phyloP scores from a whole-genome alignment of 345 rosid species.

The Alliaria petiolata region DNA sequence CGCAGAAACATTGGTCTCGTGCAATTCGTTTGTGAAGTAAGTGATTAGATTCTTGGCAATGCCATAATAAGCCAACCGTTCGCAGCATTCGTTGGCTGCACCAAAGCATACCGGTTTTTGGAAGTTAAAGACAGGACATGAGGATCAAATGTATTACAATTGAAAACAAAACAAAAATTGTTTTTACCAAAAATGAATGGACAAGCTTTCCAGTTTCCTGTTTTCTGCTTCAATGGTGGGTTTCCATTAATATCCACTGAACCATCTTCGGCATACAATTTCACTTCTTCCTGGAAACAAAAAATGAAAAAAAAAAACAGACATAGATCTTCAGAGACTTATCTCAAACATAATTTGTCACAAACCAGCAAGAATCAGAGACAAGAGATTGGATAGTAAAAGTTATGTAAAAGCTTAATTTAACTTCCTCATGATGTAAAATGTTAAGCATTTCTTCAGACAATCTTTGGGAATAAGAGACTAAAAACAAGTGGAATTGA shows the following conservation, averaged over 20 bases:
- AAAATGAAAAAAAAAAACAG: conserved; percentile 16
- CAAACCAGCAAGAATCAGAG: not conserved
- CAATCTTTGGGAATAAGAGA: not conserved
- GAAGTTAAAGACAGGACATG: not conserved
- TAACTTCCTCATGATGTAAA: no score
- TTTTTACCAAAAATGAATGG: conserved; percentile 66
- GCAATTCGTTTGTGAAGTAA: conserved; percentile 21
- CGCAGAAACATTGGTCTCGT: conserved; percentile 27
- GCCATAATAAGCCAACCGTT: conserved; percentile 56
- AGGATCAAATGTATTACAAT: not conserved
- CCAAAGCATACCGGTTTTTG: not conserved
- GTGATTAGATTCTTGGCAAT: conserved; percentile 28
- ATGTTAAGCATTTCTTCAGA: no score
- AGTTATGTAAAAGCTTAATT: not conserved
- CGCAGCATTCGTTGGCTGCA: conserved; percentile 33
- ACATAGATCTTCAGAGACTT: not conserved
- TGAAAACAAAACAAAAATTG: no score
- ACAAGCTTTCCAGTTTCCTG: conserved; percentile 87
- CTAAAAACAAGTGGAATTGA: not conserved
- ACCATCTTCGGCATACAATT: conserved; percentile 76
- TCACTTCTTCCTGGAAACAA: conserved; percentile 33
- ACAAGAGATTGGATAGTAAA: not conserved
- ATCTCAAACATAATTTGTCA: not conserved
- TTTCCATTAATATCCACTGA: conserved; percentile 57
- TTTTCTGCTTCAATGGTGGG: conserved; percentile 52